Evolutionary conservation across 164 flowering plant species (phyloP), one percentile per base, ranked within the genome.

Genomic region (Berberis thunbergii): DNA sequence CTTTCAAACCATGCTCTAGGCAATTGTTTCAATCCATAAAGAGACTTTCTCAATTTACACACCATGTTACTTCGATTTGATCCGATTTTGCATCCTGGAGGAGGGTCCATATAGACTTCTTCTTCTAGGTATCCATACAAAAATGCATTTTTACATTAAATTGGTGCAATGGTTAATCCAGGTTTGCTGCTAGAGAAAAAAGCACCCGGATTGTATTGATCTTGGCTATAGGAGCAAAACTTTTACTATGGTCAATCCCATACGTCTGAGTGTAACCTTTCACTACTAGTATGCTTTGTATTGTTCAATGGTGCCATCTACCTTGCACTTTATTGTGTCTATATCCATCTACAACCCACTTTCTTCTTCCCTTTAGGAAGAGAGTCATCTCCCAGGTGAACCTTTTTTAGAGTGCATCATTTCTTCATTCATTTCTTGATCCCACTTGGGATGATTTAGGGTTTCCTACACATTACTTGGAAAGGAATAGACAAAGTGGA

Each of bases 1-100:
- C 48, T 59, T 42, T 46, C 62, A 59, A 59, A 59, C 62, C 62
- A 59, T 3, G 62, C 62, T 59, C 9, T 6, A 10, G 48, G 62
- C 2, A 48, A 59, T 44, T 59, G 62, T 43, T 59, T 42, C 46
- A 59, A 43, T 3, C 46, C 8, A 43, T 59, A 43, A 41, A 59
- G 39, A 10, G 62, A 41, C 11, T 2, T 44, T 13, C 39, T 56
- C 26, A 59, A 44, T 43, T 59, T 59, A 7, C 46, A 43, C 43
- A 59, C 62, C 45, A 9, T 41, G 1, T 44, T 12, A 6, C 48
- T 1, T 2, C 43, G n/a, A 4, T 42, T 10, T 10, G 43, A 2
- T 43, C 11, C 1, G 4, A 43, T 6, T 3, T 41, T 59, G 42
- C 59, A 56, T 56, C 59, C 45, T 8, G 6, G n/a, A 5, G 48